Percentiles rank a stretch among this genome's conserved stretches.
These are phyloP conservation scores for Leptomonas pyrrhocoris DNA, from an alignment of 208 protist genomes.

Conservation along the genomic window DNA sequence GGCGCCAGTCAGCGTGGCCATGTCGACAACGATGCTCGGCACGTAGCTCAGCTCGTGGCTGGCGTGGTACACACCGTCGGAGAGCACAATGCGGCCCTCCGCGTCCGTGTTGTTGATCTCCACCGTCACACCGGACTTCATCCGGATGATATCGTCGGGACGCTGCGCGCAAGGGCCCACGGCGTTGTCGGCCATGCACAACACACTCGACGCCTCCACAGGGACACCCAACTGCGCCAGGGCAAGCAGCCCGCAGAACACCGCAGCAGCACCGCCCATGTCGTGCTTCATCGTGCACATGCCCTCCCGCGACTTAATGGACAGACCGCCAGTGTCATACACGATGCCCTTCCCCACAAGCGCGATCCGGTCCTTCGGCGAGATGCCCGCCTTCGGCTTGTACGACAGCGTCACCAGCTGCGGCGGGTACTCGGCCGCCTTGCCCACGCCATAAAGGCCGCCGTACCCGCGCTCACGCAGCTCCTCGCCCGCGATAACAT, in stretches of 20 bases:
- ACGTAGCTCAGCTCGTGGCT: slow-evolving; percentile 72
- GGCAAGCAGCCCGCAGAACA: slow-evolving; percentile 81
- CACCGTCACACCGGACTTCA: slow-evolving; percentile 88
- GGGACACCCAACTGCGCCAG: slow-evolving; percentile 52
- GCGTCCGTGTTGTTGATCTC: slow-evolving; percentile 95
- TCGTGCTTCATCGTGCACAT: slow-evolving; percentile 94
- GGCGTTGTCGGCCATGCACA: slow-evolving; percentile 93
- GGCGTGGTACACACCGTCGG: slow-evolving; percentile 91
- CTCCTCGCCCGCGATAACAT: slow-evolving; percentile 76
- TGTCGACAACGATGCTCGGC: slow-evolving; percentile 85
- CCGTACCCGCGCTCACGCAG: slow-evolving; percentile 85
- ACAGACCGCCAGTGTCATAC: slow-evolving; percentile 92
- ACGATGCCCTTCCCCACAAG: slow-evolving; percentile 93
- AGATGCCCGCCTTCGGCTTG: slow-evolving; percentile 53
- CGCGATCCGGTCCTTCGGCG: slow-evolving; percentile 63
- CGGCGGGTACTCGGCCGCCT: slow-evolving; percentile 85
- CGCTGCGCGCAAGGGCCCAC: slow-evolving; percentile 76
- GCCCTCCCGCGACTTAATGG: slow-evolving; percentile 70
- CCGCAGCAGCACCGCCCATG: slow-evolving; percentile 89
- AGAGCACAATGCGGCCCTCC: slow-evolving; percentile 91
- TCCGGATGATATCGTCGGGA: slow-evolving; percentile 88
- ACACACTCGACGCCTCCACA: slow-evolving; percentile 48
- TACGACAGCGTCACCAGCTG: slow-evolving; percentile 82
- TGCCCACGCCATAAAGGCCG: slow-evolving; percentile 82
- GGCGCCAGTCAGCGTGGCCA: slow-evolving; percentile 91